Evolutionary conservation across 2,329 filamentous ascomycete genomes (phyloP).

Genomic region (Lasiodiplodia sp.): DNA sequence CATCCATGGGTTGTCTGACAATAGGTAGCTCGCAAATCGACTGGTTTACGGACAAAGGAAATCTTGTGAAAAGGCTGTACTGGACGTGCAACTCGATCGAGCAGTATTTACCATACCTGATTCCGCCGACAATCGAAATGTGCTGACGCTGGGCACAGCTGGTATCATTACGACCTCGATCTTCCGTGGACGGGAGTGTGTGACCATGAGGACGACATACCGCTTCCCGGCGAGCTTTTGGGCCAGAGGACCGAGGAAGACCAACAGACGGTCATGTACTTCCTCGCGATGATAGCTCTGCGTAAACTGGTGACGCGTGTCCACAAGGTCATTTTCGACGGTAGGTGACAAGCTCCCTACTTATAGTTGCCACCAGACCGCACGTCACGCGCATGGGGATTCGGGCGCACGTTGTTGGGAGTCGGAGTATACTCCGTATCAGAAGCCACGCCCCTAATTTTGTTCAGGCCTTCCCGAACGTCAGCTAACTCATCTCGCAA

Average conservation of each 20-base stretch:
- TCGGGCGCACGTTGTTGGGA: conserved; percentile 2
- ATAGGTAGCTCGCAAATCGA: conserved; percentile 47
- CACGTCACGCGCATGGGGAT: conserved; percentile 5
- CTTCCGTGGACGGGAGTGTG: conserved; percentile 64
- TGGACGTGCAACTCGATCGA: conserved; percentile 66
- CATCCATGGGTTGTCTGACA: not conserved
- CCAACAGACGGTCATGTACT: conserved; percentile 62
- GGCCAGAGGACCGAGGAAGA: conserved; percentile 49
- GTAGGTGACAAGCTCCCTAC: conserved; percentile 48
- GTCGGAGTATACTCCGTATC: conserved; percentile 31
- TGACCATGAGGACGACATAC: conserved; percentile 60
- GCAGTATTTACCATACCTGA: conserved; percentile 48
- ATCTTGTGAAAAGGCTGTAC: conserved; percentile 62
- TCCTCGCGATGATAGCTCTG: conserved; percentile 66
- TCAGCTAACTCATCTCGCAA: conserved; percentile 14
- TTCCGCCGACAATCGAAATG: no score
- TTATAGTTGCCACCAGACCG: not conserved
- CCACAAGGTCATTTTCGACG: conserved; percentile 59
- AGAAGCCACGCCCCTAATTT: not conserved
- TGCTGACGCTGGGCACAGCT: conserved; percentile 45
- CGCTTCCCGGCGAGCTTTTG: conserved; percentile 62
- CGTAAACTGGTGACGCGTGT: conserved; percentile 61
- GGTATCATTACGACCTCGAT: conserved; percentile 65
- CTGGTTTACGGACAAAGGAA: conserved; percentile 56
- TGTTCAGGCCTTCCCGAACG: not conserved